Evolutionary conservation across 306 rosid genomes (phyloP).

Genomic region (cucumber (Cucumis sativus)): DNA sequence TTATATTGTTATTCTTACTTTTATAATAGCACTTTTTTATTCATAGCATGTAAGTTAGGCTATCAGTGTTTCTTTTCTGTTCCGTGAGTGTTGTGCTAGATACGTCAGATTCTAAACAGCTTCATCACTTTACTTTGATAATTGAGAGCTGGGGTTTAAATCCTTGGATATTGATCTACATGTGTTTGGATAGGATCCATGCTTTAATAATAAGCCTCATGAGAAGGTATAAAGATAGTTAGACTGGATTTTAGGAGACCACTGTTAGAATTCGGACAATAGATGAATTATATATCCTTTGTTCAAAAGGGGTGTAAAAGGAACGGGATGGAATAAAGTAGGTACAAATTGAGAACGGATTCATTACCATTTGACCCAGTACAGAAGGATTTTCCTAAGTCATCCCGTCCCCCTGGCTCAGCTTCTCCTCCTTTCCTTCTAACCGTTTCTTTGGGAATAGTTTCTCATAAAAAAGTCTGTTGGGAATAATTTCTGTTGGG

Average conservation of each 20-base stretch:
- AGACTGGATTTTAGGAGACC: background rate
- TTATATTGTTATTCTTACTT: background rate
- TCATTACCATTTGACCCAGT: background rate
- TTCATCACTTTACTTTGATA: background rate
- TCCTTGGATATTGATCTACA: background rate
- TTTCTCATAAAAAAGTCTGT: no score
- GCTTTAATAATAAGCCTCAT: background rate
- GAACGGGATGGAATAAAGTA: background rate
- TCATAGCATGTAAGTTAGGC: background rate
- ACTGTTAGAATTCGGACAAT: background rate
- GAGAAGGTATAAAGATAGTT: background rate
- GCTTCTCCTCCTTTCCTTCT: background rate
- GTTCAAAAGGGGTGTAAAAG: background rate
- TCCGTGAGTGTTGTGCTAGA: background rate
- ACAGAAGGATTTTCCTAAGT: background rate
- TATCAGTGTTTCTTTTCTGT: background rate
- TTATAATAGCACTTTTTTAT: background rate
- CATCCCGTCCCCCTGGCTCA: background rate
- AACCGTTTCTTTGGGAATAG: background rate
- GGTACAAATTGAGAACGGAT: background rate
- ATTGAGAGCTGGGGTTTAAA: background rate
- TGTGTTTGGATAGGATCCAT: background rate
- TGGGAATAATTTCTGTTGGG: background rate
- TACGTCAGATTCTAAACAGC: background rate
- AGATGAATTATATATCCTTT: background rate